A percentile compares a stretch with the other conserved stretches of the same genome.
These are phyloP conservation scores for Ustilago shanxiensis DNA, from an alignment of 1,284 basidiomycete genomes.

Conservation along the genomic window DNA sequence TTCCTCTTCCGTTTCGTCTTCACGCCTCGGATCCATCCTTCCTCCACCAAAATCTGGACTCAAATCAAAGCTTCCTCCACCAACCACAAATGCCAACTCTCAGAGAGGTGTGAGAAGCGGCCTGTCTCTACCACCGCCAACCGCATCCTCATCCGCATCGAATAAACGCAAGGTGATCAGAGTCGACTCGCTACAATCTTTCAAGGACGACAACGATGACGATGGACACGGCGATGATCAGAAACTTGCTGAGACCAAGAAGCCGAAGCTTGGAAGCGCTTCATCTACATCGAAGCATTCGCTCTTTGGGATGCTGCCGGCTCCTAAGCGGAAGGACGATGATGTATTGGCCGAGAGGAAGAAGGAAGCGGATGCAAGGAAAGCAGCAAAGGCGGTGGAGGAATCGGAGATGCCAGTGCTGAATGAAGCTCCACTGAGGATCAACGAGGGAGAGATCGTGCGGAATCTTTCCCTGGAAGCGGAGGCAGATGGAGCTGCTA, in stretches of 20 bases:
- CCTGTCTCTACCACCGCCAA: constrained; percentile 30
- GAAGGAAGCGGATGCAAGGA: constrained; percentile 39
- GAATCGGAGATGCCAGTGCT: constrained; percentile 9
- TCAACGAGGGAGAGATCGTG: constrained; percentile 5
- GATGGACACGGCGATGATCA: constrained; percentile 6
- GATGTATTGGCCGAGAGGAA: constrained; percentile 41
- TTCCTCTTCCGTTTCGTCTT: constrained; percentile 8
- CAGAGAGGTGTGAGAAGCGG: constrained; percentile 12
- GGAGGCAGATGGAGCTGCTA: neutral
- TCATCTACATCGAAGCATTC: constrained; percentile 34
- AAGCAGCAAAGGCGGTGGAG: constrained; percentile 25
- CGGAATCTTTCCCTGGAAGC: neutral
- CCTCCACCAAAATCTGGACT: constrained; percentile 29
- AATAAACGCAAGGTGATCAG: constrained; percentile 50
- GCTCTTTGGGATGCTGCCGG: constrained; percentile 65
- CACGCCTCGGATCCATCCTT: constrained; percentile 23
- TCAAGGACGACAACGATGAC: constrained; percentile 12
- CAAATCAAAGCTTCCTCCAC: constrained; percentile 27
- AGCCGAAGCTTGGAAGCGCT: constrained; percentile 9
- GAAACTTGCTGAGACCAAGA: constrained; percentile 11
- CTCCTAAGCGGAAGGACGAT: constrained; percentile 52
- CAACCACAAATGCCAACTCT: constrained; percentile 12
- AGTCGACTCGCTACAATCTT: constrained; percentile 33
- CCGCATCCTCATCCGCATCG: neutral
- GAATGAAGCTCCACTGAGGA: constrained; percentile 9